Conservation (phyloP, 208 protist genomes). For the Porcisia deanei region DNA sequence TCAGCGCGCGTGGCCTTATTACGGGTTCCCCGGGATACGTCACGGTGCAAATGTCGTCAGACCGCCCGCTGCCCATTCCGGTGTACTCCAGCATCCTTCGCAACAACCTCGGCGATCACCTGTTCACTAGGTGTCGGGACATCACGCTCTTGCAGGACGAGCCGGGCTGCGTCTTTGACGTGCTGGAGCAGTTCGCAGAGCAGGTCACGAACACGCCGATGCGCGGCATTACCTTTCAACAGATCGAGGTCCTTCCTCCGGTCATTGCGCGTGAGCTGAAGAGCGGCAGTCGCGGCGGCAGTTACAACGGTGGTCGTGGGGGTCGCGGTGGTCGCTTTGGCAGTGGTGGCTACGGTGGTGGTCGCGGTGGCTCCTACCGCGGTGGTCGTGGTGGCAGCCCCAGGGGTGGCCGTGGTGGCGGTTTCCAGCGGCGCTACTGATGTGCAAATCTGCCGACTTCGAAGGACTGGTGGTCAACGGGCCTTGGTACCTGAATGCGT, state of each 20-base stretch:
- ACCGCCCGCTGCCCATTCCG: slow-evolving; percentile 72
- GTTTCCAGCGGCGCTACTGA: slow-evolving; percentile 33
- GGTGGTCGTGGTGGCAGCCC: slow-evolving; percentile 18
- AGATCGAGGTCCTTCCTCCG: slow-evolving; percentile 79
- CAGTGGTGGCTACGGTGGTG: slow-evolving; percentile 13
- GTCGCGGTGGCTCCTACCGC: slow-evolving; percentile 9
- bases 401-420: slow-evolving; percentile 25
- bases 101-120: slow-evolving; percentile 81
- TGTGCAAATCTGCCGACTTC: not conserved
- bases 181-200: slow-evolving; percentile 69
- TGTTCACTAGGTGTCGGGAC: slow-evolving; percentile 80
- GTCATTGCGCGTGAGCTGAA: slow-evolving; percentile 86
- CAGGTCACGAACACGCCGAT: slow-evolving; percentile 60
- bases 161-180: slow-evolving; percentile 89
- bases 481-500: not conserved
- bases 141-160: slow-evolving; percentile 88
- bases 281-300: slow-evolving; percentile 32
- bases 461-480: no score
- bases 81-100: slow-evolving; percentile 89
- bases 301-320: slow-evolving; percentile 24
- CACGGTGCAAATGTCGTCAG: slow-evolving; percentile 72
- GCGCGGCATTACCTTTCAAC: slow-evolving; percentile 64
- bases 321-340: slow-evolving; percentile 21
- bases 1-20: slow-evolving; percentile 79
- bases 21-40: slow-evolving; percentile 76